Conservation (phyloP, 768 basidiomycete genomes). For the Rhizopogon vesiculosus region DNA sequence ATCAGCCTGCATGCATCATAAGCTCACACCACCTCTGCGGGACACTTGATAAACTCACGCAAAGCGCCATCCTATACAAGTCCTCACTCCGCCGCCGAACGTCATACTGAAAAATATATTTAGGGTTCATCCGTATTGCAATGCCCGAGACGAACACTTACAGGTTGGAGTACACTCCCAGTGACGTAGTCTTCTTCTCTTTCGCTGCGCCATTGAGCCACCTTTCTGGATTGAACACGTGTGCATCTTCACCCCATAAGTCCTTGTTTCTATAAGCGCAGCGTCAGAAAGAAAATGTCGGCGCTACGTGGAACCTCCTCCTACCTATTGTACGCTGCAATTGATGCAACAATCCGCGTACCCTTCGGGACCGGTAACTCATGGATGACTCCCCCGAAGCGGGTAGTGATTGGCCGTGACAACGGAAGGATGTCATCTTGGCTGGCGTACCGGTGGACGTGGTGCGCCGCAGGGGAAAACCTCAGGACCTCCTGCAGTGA, state of each 20-base stretch:
- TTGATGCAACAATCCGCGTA: constrained; percentile 46
- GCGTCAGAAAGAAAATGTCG: not conserved
- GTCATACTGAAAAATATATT: constrained; percentile 20
- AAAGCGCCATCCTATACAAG: constrained; percentile 28
- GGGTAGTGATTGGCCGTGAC: constrained; percentile 43
- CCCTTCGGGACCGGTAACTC: constrained; percentile 47
- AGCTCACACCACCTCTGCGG: not conserved
- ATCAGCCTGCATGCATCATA: constrained; percentile 25
- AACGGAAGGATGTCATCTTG: constrained; percentile 58
- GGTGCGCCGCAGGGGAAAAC: constrained; percentile 45
- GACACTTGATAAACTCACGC: constrained; percentile 13
- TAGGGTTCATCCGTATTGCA: not conserved
- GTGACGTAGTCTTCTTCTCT: constrained; percentile 13
- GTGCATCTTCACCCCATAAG: constrained; percentile 27
- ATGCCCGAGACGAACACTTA: constrained; percentile 4
- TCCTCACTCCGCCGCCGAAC: constrained; percentile 17
- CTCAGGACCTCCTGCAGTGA: constrained; percentile 40
- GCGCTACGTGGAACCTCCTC: not conserved
- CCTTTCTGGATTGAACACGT: constrained; percentile 26
- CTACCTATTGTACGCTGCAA: constrained; percentile 53
- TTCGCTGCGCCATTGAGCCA: constrained; percentile 18
- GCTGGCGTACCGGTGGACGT: constrained; percentile 45
- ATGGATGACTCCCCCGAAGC: constrained; percentile 36
- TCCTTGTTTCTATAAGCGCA: constrained; percentile 17
- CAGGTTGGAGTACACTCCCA: constrained; percentile 27